Evolutionary conservation across 2,329 filamentous ascomycete species (phyloP), one percentile per base, ranked within the genome.

Genomic region (Trichophyton mentagrophytes): DNA sequence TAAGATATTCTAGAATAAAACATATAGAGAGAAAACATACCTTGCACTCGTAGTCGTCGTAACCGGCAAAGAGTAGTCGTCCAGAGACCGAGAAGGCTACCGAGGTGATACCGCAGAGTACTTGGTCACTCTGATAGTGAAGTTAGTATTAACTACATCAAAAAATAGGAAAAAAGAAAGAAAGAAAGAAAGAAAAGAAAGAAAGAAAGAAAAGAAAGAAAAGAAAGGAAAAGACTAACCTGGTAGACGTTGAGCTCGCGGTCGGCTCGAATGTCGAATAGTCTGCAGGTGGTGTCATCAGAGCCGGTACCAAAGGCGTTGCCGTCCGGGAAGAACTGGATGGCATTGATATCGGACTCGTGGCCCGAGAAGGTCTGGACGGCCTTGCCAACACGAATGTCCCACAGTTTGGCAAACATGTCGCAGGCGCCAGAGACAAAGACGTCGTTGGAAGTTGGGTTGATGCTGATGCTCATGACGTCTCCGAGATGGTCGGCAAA

Each of bases 41-140:
- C 87, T 97, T 99, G 91, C 93, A 99, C 78, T 99, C 93, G 70
- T 96, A 99, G 73, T 99, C 93, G 71, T 99, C 93, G 71, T 99
- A 99, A 67, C 93, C 93, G 61, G 93, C 93, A 74, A 99, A 99
- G 46, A 99, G 80, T 69, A 99, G 80, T 72, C 93, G 85, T 62
- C 93, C 93, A 61, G 93, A 99, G 13, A 99, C 92, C 15, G 93
- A 99, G 69, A 95, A 97, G 62, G 92, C 93, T 56, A 99, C 93
- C 3, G 93, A 99, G 25, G 93, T 99, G 70, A 99, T 97, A 69
- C 93, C 93, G 73, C 93, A 99, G 59, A 96, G 85, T 68, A 96
- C 95, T 70, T 95, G 92, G 73, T 96, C 91, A 69, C 92, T 96
- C 91, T 97, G 70, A 6, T 65, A 27, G 25, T 27, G 49, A 25